These are phyloP conservation scores for Teratosphaeria nubilosa DNA, from an alignment of 2,329 filamentous ascomycete genomes.

Conservation along the genomic window DNA sequence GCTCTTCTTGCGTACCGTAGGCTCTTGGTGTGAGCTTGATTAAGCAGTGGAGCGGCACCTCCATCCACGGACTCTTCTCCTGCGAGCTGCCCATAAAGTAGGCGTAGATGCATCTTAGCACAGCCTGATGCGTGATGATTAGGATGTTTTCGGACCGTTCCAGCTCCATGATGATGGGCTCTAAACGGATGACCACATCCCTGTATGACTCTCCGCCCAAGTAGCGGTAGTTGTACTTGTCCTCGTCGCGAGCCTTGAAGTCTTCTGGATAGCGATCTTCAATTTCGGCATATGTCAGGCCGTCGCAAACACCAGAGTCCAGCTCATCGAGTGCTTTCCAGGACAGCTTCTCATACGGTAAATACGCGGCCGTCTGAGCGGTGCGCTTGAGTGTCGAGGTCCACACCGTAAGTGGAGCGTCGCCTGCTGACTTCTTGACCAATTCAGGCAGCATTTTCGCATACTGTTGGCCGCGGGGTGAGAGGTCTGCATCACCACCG, in stretches of 20 bases:
- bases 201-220: slow-evolving; percentile 91
- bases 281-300: slow-evolving; percentile 92
- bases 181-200: slow-evolving; percentile 92
- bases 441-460: slow-evolving; percentile 75
- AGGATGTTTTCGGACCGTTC: slow-evolving; percentile 94
- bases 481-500: slow-evolving; percentile 82
- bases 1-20: slow-evolving; percentile 84
- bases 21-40: slow-evolving; percentile 94
- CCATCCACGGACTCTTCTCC: slow-evolving; percentile 93
- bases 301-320: slow-evolving; percentile 91
- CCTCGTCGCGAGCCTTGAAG: slow-evolving; percentile 88
- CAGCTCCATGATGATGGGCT: slow-evolving; percentile 99
- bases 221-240: slow-evolving; percentile 99
- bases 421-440: slow-evolving; percentile 75
- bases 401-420: slow-evolving; percentile 62
- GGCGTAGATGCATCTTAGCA: slow-evolving; percentile 92
- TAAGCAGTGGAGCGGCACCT: slow-evolving; percentile 88
- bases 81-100: slow-evolving; percentile 98
- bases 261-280: slow-evolving; percentile 85
- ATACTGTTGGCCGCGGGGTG: slow-evolving; percentile 77
- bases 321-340: slow-evolving; percentile 99
- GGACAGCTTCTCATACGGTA: slow-evolving; percentile 89
- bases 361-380: slow-evolving; percentile 78
- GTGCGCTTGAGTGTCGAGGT: slow-evolving; percentile 72
- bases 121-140: slow-evolving; percentile 95